phyloP scores from a whole-genome alignment of 352 stramenopile species.

The Globisporangium radiosum region DNA sequence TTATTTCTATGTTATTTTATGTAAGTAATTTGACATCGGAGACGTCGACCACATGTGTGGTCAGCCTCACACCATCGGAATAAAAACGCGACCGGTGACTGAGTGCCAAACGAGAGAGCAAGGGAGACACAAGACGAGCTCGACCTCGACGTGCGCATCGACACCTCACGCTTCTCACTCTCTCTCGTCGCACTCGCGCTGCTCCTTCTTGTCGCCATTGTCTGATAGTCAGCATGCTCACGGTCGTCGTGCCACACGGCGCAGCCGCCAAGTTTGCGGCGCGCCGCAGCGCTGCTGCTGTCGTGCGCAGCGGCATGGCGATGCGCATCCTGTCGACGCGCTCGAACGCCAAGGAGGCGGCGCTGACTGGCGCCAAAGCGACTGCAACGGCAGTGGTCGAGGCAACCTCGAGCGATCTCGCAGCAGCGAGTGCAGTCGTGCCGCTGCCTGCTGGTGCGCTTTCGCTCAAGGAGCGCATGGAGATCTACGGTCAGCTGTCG shows the following conservation, averaged over 20 bases:
- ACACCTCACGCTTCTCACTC: not conserved
- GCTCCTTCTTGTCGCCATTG: not conserved
- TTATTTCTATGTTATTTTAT: no score
- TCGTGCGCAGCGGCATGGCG: slow-evolving; percentile 12
- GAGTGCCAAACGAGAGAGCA: not conserved
- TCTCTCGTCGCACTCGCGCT: not conserved
- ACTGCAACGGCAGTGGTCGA: slow-evolving; percentile 22
- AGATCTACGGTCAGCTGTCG: slow-evolving; percentile 88
- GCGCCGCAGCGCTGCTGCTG: slow-evolving; percentile 2
- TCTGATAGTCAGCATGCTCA: slow-evolving; percentile 10
- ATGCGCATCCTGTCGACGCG: slow-evolving; percentile 54
- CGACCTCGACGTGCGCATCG: no score
- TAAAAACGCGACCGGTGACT: slow-evolving; percentile 9
- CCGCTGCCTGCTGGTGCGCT: slow-evolving; percentile 15
- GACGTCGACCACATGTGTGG: no score
- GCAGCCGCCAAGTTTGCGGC: slow-evolving; percentile 7
- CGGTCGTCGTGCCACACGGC: slow-evolving; percentile 10
- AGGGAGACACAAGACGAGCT: no score
- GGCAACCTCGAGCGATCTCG: slow-evolving; percentile 8
- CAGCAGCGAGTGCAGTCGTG: slow-evolving; percentile 1
- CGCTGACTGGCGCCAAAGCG: slow-evolving; percentile 23
- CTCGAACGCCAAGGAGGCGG: slow-evolving; percentile 35
- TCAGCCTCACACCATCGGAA: slow-evolving; percentile 7
- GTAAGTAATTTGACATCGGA: no score
- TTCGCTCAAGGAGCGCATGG: slow-evolving; percentile 52